Evolutionary conservation across 1,284 basidiomycete species (phyloP).

Genomic region (Termitomyces sp.): DNA sequence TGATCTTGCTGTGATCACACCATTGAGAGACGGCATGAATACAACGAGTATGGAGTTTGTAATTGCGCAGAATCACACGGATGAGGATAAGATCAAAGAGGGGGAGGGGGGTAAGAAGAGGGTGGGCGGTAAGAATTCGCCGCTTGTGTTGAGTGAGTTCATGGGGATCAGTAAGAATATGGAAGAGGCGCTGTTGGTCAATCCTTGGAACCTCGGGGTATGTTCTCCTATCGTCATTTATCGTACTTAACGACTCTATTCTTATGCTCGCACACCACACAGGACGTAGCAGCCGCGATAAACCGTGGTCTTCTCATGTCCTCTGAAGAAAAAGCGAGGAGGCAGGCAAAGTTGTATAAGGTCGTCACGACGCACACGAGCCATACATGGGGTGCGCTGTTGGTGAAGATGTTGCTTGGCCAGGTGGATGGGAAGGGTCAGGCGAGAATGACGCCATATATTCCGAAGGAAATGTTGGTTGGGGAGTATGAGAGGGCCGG

Average conservation of each 20-base stretch:
- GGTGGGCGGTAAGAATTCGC: conserved; percentile 74
- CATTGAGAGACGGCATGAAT: conserved; percentile 97
- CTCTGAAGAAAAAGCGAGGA: conserved; percentile 65
- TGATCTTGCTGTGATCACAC: conserved; percentile 94
- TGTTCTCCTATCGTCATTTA: conserved; percentile 23
- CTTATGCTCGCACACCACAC: conserved; percentile 12
- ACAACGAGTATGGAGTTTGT: conserved; percentile 98
- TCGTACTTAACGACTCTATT: neutral
- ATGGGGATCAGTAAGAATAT: conserved; percentile 94
- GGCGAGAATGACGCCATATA: conserved; percentile 82
- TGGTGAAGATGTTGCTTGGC: conserved; percentile 84
- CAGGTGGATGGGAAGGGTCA: conserved; percentile 81
- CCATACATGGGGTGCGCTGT: conserved; percentile 91
- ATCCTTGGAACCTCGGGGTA: conserved; percentile 87
- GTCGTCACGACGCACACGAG: conserved; percentile 93
- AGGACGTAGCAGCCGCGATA: conserved; percentile 94
- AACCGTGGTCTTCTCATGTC: conserved; percentile 85
- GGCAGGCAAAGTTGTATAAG: conserved; percentile 80
- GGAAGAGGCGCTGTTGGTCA: conserved; percentile 77
- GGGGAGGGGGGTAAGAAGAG: conserved; percentile 34
- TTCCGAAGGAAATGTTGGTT: conserved; percentile 64
- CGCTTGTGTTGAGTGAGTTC: conserved; percentile 92
- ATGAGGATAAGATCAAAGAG: neutral
- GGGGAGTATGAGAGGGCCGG: conserved; percentile 65
- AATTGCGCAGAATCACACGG: conserved; percentile 63